Conservation (phyloP, 257 asterid genomes). For the Solanum ossicruentum region DNA sequence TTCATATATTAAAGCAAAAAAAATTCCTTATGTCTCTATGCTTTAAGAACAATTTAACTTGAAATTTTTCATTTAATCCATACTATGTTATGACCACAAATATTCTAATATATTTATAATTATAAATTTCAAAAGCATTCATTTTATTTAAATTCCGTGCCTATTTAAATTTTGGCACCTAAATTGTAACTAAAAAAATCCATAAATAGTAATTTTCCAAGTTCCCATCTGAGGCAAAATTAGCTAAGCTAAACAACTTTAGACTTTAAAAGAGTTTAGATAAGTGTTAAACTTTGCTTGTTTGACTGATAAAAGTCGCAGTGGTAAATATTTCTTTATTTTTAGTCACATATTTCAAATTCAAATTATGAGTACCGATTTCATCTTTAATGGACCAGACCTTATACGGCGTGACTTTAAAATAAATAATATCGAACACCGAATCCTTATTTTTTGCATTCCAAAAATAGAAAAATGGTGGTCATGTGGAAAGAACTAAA, state of each 20-base stretch:
- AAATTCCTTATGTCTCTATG: too few relatives aligned
- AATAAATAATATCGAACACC: not conserved
- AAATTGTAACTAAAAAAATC: not conserved
- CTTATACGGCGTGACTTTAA: not conserved
- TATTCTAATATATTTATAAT: not conserved
- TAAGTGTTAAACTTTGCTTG: not conserved
- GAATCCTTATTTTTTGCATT: not conserved
- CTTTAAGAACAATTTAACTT: not conserved
- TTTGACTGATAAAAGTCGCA: not conserved
- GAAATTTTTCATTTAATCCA: not conserved
- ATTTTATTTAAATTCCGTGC: not conserved
- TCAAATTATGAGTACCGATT: fast-evolving
- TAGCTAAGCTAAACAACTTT: constrained; percentile 8
- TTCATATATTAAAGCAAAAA: not conserved
- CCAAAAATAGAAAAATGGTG: constrained; percentile 10
- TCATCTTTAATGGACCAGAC: fast-evolving
- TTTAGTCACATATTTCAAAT: not conserved
- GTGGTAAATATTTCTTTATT: not conserved
- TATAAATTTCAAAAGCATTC: not conserved
- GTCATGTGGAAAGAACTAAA: not conserved
- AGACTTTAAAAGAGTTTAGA: not conserved
- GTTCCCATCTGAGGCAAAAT: constrained; percentile 9
- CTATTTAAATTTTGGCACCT: not conserved
- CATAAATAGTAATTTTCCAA: not conserved
- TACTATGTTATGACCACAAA: too few relatives aligned